Conservation (phyloP, 2,329 filamentous ascomycete genomes). For the Alternaria brassicae region DNA sequence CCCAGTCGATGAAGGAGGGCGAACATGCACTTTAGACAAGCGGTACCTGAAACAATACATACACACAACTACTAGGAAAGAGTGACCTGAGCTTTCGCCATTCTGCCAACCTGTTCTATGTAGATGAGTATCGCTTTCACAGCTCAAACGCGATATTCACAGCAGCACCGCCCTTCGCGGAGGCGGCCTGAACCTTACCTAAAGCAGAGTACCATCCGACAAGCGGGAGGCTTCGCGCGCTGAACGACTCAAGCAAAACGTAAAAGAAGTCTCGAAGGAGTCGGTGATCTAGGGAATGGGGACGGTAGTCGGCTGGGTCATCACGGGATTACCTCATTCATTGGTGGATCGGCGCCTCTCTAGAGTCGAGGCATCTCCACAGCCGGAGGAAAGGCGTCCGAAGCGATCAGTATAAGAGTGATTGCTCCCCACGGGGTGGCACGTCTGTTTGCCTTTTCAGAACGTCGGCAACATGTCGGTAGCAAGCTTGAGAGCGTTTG, state of each 20-base stretch:
- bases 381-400: conserved; percentile 20
- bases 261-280: conserved; percentile 1
- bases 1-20: neutral
- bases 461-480: conserved; percentile 1
- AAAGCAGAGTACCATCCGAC: conserved; percentile 14
- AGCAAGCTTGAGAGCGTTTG: neutral
- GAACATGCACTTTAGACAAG: neutral
- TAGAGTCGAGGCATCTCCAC: conserved; percentile 14
- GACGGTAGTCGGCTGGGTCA: conserved; percentile 11
- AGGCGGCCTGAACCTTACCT: conserved; percentile 3
- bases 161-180: neutral
- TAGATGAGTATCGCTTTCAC: neutral
- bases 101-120: too few relatives aligned
- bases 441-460: conserved; percentile 9
- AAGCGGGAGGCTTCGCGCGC: conserved; percentile 2
- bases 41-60: neutral
- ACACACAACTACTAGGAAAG: too few relatives aligned
- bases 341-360: conserved; percentile 15
- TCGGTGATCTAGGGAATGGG: conserved; percentile 5
- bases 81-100: accelerated
- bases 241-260: conserved; percentile 4
- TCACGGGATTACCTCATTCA: conserved; percentile 13
- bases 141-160: conserved; percentile 2
- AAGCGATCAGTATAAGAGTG: conserved; percentile 16
- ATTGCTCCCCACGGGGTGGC: conserved; percentile 18